Percentiles rank a stretch among this genome's conserved stretches.
phyloP scores from a whole-genome alignment of 2,329 filamentous ascomycete species.

The Didymosphaeria variabile region DNA sequence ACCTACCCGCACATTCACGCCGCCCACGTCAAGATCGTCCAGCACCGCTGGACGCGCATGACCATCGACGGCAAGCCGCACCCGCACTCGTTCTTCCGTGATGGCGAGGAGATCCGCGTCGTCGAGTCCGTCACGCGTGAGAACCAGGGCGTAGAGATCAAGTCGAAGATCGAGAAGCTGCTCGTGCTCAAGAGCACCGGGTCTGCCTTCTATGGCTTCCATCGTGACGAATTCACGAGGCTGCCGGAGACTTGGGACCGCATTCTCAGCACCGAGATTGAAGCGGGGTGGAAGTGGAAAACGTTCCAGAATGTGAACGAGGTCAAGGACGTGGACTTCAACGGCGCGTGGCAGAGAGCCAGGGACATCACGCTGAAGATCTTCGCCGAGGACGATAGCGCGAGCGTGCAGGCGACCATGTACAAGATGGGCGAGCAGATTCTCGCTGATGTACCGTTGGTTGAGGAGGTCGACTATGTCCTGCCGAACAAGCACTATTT shows the following conservation, averaged over 20 bases:
- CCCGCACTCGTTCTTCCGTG: conserved; percentile 92
- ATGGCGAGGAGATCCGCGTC: conserved; percentile 86
- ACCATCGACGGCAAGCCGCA: conserved; percentile 86
- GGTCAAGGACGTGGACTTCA: conserved; percentile 75
- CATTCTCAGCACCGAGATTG: conserved; percentile 92
- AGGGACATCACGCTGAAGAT: conserved; percentile 86
- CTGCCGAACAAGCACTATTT: conserved; percentile 99
- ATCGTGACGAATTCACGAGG: conserved; percentile 92
- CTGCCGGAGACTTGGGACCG: conserved; percentile 92
- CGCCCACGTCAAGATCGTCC: conserved; percentile 81
- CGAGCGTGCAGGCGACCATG: conserved; percentile 97
- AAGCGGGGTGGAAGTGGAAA: conserved; percentile 87
- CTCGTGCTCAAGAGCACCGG: conserved; percentile 96
- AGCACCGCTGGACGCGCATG: conserved; percentile 93
- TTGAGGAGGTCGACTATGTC: conserved; percentile 79
- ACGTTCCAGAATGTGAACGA: conserved; percentile 71
- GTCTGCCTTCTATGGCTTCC: conserved; percentile 93
- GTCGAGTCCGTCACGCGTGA: conserved; percentile 76
- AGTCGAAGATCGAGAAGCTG: conserved; percentile 80
- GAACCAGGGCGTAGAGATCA: conserved; percentile 75
- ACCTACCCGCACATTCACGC: conserved; percentile 87
- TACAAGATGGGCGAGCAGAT: conserved; percentile 97
- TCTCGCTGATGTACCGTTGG: conserved; percentile 74
- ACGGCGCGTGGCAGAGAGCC: conserved; percentile 80
- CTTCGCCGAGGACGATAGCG: conserved; percentile 89